Base-by-base conservation (phyloP, 2,329 filamentous ascomycete species). In the Diplodia sapinea region DNA sequence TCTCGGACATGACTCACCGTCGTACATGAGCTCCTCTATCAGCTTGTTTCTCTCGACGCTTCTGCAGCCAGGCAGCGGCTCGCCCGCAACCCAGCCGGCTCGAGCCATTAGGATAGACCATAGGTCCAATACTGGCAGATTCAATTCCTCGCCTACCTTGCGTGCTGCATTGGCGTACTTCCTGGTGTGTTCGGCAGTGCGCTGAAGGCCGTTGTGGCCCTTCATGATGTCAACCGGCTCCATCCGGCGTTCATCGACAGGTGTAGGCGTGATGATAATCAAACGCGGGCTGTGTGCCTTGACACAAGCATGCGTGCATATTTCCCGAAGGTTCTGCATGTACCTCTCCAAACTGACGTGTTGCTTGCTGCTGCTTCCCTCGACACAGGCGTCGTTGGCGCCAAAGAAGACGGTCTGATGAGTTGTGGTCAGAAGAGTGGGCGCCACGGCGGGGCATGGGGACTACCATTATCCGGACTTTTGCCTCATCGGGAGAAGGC, bases 351-450 rank as follows among this genome's bases (percentile, higher is more conserved):
- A 79, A 0, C 92, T 87, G 8, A 98, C 86, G 77, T 94, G 88
- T 79, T 98, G 95, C 11, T 83, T 82, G 62, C 87, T 88, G 4
- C 83, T 83, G 4, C 85, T 82, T 47, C 86, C 81, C 3, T 88
- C 85, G 3, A 96, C 78, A 66, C 89, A 89, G 3, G 94, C 90
- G 79, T 98, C 95, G 76, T 99, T 98, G 72, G 95, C 92, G 20
- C 95, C 95, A 69, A 97, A 89, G 71, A 96, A 89, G 68, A 97
- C 80, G 49, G 91, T 82, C 91, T 93, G 68, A 51, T 93, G 68
- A 51, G 49, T n/a, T 38, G 51, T 47, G 55, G 73, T 61, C 52
- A 61, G 50, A 26, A 51, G 38, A 31, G 65, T 23, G 20, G 29
- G 40, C 20, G 50, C 11, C 38, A 47, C 31, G 40, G 59, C 38